Percentiles rank a stretch among this genome's conserved stretches.
phyloP scores from a whole-genome alignment of 148 eudicot species.

The Fagopyrum homotropicum region DNA sequence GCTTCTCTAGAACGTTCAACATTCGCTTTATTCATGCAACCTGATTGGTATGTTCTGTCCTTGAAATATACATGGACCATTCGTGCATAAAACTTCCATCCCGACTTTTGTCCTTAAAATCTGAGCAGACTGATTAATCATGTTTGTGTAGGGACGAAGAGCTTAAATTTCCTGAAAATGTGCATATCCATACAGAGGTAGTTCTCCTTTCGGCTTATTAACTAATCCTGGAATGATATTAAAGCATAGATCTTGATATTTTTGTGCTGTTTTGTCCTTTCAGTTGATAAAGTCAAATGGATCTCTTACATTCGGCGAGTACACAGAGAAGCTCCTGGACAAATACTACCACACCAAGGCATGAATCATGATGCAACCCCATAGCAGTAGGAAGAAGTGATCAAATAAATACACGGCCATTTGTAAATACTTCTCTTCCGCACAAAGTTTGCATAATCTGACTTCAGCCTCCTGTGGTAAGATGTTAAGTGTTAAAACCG shows the following conservation, averaged over 20 bases:
- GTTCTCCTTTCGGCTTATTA: not conserved
- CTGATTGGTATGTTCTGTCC: slow-evolving; percentile 64
- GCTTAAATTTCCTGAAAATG: slow-evolving; percentile 69
- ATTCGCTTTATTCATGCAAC: slow-evolving; percentile 96
- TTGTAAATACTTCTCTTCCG: slow-evolving; percentile 1
- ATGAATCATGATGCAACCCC: slow-evolving; percentile 2
- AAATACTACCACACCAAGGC: slow-evolving; percentile 58
- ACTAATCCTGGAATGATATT: not conserved
- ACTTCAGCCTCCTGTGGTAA: not conserved
- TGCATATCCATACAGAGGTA: slow-evolving; percentile 79
- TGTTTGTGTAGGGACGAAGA: slow-evolving; percentile 58
- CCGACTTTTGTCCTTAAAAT: not conserved
- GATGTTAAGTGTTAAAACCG: not conserved
- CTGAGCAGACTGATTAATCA: not conserved
- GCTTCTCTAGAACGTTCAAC: slow-evolving; percentile 82
- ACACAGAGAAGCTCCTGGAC: slow-evolving; percentile 85
- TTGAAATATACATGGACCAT: not conserved
- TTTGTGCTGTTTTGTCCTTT: not conserved
- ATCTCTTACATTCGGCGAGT: slow-evolving; percentile 82
- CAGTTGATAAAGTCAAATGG: slow-evolving; percentile 65
- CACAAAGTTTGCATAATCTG: not conserved
- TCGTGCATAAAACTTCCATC: too few relatives aligned
- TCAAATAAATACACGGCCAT: not conserved
- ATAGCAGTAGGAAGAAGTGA: not conserved
- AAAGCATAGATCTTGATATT: not conserved